Evolutionary conservation across 2,329 filamentous ascomycete genomes (phyloP).

Genomic region (Pezizomycotina sp.): DNA sequence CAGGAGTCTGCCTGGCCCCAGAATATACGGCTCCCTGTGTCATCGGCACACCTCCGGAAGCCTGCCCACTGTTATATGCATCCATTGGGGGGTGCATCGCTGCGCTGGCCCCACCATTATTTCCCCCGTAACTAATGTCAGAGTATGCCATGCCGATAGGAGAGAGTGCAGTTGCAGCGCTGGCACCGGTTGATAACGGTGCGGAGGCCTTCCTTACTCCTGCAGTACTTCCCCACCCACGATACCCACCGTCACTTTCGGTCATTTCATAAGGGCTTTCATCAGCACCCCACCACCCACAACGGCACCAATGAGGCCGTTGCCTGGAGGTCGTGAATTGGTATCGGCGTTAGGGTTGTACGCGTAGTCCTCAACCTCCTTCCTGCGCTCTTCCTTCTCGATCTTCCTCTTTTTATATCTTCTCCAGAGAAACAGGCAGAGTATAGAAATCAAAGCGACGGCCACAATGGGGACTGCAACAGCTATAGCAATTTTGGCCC

Average conservation of each 20-base stretch:
- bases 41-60: too few relatives aligned
- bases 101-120: too few relatives aligned
- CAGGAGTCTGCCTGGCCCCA: conserved; percentile 37
- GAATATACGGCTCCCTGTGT: too few relatives aligned
- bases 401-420: conserved; percentile 72
- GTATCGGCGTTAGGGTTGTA: conserved; percentile 97
- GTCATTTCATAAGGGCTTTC: conserved; percentile 55
- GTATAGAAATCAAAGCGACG: conserved; percentile 62
- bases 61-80: too few relatives aligned
- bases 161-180: conserved; percentile 4
- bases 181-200: conserved; percentile 53
- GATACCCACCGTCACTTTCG: conserved; percentile 68
- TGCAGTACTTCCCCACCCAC: conserved; percentile 80
- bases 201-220: conserved; percentile 58
- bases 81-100: too few relatives aligned
- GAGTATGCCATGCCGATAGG: conserved; percentile 49
- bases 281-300: conserved; percentile 31
- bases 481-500: conserved; percentile 71
- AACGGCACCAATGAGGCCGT: conserved; percentile 30
- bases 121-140: conserved; percentile 54
- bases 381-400: conserved; percentile 72
- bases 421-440: conserved; percentile 70
- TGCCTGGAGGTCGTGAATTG: conserved; percentile 40
- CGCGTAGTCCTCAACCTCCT: conserved; percentile 92
- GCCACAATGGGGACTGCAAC: conserved; percentile 86